A percentile compares a stretch with the other conserved stretches of the same genome.
These are phyloP conservation scores for Fusarium domesticum DNA, from an alignment of 2,329 filamentous ascomycete genomes.

Conservation along the genomic window DNA sequence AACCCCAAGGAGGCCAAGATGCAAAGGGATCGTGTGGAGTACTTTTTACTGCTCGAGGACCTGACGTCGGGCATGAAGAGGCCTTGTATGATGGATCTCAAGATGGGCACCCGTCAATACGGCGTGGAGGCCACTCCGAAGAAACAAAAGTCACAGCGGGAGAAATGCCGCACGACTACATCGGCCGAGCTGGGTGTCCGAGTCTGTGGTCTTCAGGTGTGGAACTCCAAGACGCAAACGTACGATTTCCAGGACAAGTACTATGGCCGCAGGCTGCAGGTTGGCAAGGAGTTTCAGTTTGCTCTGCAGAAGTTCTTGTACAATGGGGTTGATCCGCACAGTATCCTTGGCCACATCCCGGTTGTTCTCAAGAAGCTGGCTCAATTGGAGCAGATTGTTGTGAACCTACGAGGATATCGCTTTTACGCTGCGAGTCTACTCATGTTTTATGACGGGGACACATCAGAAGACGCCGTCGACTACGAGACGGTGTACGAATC, in stretches of 20 bases:
- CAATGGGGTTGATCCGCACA: conserved; percentile 77
- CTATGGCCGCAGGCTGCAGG: conserved; percentile 83
- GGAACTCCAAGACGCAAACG: conserved; percentile 77
- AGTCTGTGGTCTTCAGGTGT: conserved; percentile 93
- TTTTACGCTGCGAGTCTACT: conserved; percentile 94
- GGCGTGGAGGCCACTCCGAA: conserved; percentile 88
- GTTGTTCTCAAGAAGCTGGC: conserved; percentile 80
- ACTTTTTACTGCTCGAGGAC: conserved; percentile 90
- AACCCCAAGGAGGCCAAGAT: conserved; percentile 76
- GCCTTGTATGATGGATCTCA: conserved; percentile 94
- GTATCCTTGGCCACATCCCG: conserved; percentile 83
- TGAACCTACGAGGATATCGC: conserved; percentile 76
- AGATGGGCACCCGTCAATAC: conserved; percentile 98
- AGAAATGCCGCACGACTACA: conserved; percentile 90
- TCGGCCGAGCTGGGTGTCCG: conserved; percentile 88
- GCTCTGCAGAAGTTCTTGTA: conserved; percentile 88
- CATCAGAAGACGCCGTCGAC: conserved; percentile 45
- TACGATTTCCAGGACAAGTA: conserved; percentile 99
- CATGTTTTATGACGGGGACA: conserved; percentile 92
- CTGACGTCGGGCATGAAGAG: conserved; percentile 94
- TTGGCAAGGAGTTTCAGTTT: conserved; percentile 82
- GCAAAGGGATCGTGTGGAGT: conserved; percentile 70
- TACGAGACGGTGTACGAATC: conserved; percentile 55
- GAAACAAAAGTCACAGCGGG: conserved; percentile 88
- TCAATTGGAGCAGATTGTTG: conserved; percentile 79